Evolutionary conservation across 148 eudicot species (phyloP).

Genomic region (Chenopodium suecicum): DNA sequence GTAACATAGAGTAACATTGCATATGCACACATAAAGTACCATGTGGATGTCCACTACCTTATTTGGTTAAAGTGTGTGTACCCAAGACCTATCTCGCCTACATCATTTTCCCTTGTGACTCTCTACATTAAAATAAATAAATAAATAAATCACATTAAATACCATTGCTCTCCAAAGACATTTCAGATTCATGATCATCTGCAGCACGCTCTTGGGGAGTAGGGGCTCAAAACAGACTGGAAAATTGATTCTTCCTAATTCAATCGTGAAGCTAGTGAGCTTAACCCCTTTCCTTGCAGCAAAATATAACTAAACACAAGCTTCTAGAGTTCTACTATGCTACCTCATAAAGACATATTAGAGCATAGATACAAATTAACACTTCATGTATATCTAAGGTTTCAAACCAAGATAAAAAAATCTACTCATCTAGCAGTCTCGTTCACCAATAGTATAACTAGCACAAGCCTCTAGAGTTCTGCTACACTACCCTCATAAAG

Average conservation of each 20-base stretch:
- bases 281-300: not conserved
- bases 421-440: not conserved
- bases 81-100: too few relatives aligned
- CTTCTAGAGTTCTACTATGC: not conserved
- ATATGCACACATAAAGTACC: not conserved
- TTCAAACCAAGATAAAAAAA: not conserved
- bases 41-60: too few relatives aligned
- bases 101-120: too few relatives aligned
- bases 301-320: not conserved
- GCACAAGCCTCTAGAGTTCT: not conserved
- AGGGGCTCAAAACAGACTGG: not conserved
- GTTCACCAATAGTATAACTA: too few relatives aligned
- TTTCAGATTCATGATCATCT: not conserved
- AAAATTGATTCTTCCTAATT: not conserved
- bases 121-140: too few relatives aligned
- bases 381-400: too few relatives aligned
- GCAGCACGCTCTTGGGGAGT: not conserved
- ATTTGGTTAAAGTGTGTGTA: too few relatives aligned
- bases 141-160: too few relatives aligned
- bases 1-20: not conserved
- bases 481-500: not conserved
- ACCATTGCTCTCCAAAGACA: not conserved
- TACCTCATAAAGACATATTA: not conserved
- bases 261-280: not conserved
- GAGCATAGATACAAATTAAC: not conserved